Percentiles rank a stretch among this genome's conserved stretches.
phyloP scores from a whole-genome alignment of 208 protist species.

The Acanthamoeba castellanii region DNA sequence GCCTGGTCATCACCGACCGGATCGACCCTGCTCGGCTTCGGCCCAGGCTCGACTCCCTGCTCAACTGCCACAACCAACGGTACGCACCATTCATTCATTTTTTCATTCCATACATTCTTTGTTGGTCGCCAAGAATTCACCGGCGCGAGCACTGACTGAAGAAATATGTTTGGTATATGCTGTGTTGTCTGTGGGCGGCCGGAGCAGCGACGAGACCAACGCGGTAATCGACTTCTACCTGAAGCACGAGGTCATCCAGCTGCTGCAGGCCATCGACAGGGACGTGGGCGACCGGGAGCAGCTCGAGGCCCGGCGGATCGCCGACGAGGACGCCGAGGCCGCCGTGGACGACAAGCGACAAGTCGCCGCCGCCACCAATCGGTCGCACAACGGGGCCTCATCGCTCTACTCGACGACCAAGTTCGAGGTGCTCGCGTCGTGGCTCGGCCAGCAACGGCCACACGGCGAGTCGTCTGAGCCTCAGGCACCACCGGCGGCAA shows the following conservation, averaged over 20 bases:
- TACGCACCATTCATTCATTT: background rate
- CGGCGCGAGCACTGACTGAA: too few relatives aligned
- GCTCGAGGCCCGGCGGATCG: background rate
- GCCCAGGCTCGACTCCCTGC: background rate
- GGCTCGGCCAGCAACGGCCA: background rate
- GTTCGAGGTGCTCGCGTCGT: background rate
- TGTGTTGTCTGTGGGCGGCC: too few relatives aligned
- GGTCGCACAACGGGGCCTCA: background rate
- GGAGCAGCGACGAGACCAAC: background rate
- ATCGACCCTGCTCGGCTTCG: background rate
- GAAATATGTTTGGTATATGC: too few relatives aligned
- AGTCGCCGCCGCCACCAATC: background rate
- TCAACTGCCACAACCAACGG: constrained; percentile 15
- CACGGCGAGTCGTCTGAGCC: too few relatives aligned
- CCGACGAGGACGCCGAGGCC: background rate
- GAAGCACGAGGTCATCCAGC: constrained; percentile 21
- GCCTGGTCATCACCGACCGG: background rate
- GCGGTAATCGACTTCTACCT: constrained; percentile 7
- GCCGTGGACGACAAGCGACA: background rate
- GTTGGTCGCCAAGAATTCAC: too few relatives aligned
- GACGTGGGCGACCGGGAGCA: background rate
- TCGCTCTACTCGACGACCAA: constrained; percentile 34
- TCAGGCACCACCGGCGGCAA: background rate
- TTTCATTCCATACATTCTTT: too few relatives aligned
- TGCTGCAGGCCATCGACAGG: background rate